Percentiles rank a stretch among this genome's conserved stretches.
Conservation (phyloP, 2,329 filamentous ascomycete species). For the Trichoderma sp. region DNA sequence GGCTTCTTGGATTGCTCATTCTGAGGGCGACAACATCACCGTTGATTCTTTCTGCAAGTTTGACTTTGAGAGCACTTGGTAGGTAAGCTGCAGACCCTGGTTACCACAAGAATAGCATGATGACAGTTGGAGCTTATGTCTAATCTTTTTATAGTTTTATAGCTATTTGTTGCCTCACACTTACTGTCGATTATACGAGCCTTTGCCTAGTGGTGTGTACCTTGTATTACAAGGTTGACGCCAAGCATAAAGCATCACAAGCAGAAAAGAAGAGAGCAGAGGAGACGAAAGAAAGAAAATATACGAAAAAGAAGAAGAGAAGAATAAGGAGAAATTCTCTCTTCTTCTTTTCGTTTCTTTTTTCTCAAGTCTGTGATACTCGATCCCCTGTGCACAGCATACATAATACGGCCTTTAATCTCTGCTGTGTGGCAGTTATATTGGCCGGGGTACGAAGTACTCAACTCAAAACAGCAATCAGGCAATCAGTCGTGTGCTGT, state of each 20-base stretch:
- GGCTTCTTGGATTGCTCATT: background rate
- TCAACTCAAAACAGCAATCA: slow-evolving; percentile 2
- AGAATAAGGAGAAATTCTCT: background rate
- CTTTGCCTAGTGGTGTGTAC: background rate
- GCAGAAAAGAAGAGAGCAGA: background rate
- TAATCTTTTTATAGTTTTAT: background rate
- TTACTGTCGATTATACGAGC: background rate
- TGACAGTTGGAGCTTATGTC: background rate
- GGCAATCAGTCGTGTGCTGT: background rate
- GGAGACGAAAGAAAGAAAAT: background rate
- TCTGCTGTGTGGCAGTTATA: slow-evolving; percentile 6
- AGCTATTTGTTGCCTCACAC: background rate
- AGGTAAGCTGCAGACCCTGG: background rate
- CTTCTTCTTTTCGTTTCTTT: background rate
- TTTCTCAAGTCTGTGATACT: background rate
- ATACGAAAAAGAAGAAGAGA: background rate
- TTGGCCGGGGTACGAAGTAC: background rate
- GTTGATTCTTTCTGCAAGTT: background rate
- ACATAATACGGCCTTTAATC: background rate
- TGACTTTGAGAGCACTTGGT: background rate
- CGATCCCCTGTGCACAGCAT: background rate
- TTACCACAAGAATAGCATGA: background rate
- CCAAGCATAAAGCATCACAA: background rate
- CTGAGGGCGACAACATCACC: background rate
- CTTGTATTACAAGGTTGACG: background rate